Base-by-base conservation (phyloP, 2,329 filamentous ascomycete species). In the Aspergillus neoniger region DNA sequence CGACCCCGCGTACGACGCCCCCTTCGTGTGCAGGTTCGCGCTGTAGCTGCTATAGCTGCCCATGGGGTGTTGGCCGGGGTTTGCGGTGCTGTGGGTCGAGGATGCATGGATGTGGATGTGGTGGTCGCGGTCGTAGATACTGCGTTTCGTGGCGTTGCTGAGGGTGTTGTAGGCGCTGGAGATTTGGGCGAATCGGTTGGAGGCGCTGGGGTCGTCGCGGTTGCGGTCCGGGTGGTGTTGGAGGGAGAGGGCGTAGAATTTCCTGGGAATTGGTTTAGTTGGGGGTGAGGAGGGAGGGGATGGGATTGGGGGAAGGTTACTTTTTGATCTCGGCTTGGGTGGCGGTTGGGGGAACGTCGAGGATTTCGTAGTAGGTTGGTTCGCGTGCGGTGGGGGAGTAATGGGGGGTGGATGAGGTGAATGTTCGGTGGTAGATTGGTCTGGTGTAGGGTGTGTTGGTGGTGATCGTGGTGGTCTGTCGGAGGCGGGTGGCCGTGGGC, bases 241-340 rank as follows among this genome's bases (percentile, higher is more conserved):
- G 79, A 97, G 96, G 72, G 92, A 96, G 74, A 98, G 90, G 63
- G 84, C 79, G 83, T 97, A 98, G 85, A 97, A 99, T 74, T 86
- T 79, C 67, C 80, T 82, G 52, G 15, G 28, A 41, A 15, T 50
- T 17, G 38, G 21, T 17, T 49, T 38, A 44, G 25, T 30, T 3
- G 12, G 19, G 23, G 32, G 39, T n/a, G 21, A 48, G 53, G 36
- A 43, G 19, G 8, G 38, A 39, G 28, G 32, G 17, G 32, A 25
- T 25, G 23, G 17, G 25, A 12, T 17, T 30, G 8, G 48, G 17
- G 48, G 38, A 15, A 14, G 32, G 63, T 38, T 74, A 92, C 89
- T 91, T 94, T 77, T 98, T 98, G 63, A 98, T 93, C 56, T 96
- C 91, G 8, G 82, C 80, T 1, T 85, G 79, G 15, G 90, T 86